Conservation (phyloP, 2,329 filamentous ascomycete genomes). For the Alternaria infectoria region DNA sequence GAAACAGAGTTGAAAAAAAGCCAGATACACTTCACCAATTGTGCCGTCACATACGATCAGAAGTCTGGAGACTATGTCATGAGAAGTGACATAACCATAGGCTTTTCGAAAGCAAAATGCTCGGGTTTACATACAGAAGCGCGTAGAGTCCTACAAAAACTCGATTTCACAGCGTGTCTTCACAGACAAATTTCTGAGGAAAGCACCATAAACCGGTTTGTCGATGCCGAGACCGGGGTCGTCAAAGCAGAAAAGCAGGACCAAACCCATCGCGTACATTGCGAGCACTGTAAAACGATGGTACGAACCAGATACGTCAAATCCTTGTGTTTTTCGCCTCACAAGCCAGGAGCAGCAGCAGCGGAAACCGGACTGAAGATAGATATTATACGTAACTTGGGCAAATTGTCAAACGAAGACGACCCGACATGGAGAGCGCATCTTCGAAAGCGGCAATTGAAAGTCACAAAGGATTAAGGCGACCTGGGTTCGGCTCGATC, state of each 20-base stretch:
- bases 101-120: neutral
- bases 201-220: neutral
- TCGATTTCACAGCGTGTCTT: neutral
- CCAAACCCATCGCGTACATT: neutral
- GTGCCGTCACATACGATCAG: neutral
- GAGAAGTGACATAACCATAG: neutral
- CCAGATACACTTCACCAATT: neutral
- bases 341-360: neutral
- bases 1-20: neutral
- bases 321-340: neutral
- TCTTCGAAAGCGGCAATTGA: neutral
- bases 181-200: neutral
- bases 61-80: neutral
- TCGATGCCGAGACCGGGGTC: neutral
- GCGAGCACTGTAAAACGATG: neutral
- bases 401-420: neutral
- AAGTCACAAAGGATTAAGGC: neutral
- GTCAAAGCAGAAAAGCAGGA: neutral
- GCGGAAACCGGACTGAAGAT: neutral
- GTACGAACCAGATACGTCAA: neutral
- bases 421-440: neutral
- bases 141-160: neutral
- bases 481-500: neutral
- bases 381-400: neutral
- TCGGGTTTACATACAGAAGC: neutral